Evolutionary conservation across 176 grass and related monocot species (phyloP).

Genomic region (Oryza glaberrima): DNA sequence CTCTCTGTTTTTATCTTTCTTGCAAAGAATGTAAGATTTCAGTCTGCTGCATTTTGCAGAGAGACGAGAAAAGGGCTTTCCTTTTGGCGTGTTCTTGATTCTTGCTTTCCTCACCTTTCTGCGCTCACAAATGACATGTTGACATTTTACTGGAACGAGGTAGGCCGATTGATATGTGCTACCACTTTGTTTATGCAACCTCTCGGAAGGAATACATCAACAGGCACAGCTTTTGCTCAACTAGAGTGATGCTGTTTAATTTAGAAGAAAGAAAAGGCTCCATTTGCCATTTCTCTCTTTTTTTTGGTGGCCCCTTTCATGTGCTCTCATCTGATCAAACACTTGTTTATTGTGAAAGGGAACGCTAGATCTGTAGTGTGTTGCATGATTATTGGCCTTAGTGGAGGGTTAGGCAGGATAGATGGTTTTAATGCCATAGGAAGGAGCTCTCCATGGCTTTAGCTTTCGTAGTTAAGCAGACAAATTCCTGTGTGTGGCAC

Average conservation of each 20-base stretch:
- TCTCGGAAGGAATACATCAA: slow-evolving; percentile 17
- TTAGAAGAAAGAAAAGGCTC: background rate
- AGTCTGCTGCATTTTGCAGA: slow-evolving; percentile 36
- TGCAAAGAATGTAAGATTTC: slow-evolving; percentile 1
- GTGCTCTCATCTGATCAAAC: slow-evolving; percentile 28
- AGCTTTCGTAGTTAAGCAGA: slow-evolving; percentile 28
- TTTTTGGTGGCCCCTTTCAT: slow-evolving; percentile 5
- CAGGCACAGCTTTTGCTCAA: slow-evolving; percentile 9
- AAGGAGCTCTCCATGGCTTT: slow-evolving; percentile 12
- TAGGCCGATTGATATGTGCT: slow-evolving; percentile 9
- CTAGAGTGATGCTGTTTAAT: background rate
- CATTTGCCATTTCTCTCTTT: too few relatives aligned
- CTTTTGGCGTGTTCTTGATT: slow-evolving; percentile 29
- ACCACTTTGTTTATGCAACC: background rate
- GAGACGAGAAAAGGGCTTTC: slow-evolving; percentile 18
- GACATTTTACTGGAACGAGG: background rate
- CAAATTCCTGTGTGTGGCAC: slow-evolving; percentile 11
- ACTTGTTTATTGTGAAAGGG: slow-evolving; percentile 39
- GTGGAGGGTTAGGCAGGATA: slow-evolving; percentile 26
- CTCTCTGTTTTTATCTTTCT: background rate
- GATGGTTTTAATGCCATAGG: slow-evolving; percentile 16
- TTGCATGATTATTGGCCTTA: slow-evolving; percentile 45
- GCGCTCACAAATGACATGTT: background rate
- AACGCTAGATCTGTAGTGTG: slow-evolving; percentile 47
- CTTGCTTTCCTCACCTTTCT: slow-evolving; percentile 24